These are phyloP conservation scores for Hemisphaericaspora xylanilytica DNA, from an alignment of 1,139 yeast species.

Conservation along the genomic window DNA sequence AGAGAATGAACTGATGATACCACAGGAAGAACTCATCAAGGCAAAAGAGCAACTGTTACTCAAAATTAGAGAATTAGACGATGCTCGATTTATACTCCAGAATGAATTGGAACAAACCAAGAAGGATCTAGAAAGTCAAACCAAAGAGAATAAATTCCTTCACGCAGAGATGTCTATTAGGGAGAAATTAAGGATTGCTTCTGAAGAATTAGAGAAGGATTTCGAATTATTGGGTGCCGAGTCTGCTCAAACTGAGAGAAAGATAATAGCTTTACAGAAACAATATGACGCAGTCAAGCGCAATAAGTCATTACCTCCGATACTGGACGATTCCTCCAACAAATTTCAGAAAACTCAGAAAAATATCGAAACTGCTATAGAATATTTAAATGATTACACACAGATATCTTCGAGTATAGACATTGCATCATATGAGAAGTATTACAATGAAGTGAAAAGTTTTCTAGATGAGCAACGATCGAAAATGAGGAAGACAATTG, in stretches of 20 bases:
- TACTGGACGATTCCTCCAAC: neutral
- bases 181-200: conserved; percentile 9
- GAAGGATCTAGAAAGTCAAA: conserved; percentile 8
- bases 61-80: conserved; percentile 7
- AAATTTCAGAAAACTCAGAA: conserved; percentile 9
- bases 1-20: neutral
- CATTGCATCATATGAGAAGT: conserved; percentile 1
- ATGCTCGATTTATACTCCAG: neutral
- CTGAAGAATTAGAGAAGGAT: conserved; percentile 4
- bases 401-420: neutral
- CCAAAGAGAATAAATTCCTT: conserved; percentile 5
- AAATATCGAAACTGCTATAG: conserved; percentile 8
- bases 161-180: conserved; percentile 10
- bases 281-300: neutral
- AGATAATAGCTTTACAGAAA: conserved; percentile 3
- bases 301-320: neutral
- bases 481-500: conserved; percentile 1
- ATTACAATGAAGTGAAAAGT: neutral
- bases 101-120: neutral
- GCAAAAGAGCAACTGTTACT: neutral
- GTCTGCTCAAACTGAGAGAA: conserved; percentile 9
- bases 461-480: conserved; percentile 5
- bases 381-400: conserved; percentile 1
- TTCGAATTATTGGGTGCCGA: conserved; percentile 6
- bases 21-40: neutral